These are phyloP conservation scores for Grigorovia jiainica DNA, from an alignment of 805 yeast species.

Conservation along the genomic window DNA sequence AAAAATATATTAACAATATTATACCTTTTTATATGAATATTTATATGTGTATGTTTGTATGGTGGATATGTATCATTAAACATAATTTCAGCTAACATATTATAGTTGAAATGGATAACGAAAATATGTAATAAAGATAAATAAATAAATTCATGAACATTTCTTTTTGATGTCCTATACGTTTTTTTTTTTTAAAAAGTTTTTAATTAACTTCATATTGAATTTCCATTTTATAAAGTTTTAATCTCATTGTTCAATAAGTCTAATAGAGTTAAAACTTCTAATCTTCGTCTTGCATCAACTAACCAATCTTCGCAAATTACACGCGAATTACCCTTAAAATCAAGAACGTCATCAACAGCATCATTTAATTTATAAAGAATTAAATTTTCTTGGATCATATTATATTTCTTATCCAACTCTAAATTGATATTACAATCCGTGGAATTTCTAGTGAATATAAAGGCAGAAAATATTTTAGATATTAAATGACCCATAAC, in stretches of 20 bases:
- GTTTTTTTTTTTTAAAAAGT: not conserved
- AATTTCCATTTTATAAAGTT: conserved; percentile 25
- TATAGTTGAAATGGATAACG: not conserved
- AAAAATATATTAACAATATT: not conserved
- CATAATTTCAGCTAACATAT: not conserved
- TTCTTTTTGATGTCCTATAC: too few relatives aligned
- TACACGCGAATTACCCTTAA: conserved; percentile 89
- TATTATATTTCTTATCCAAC: conserved; percentile 39
- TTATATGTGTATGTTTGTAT: not conserved
- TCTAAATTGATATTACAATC: conserved; percentile 45
- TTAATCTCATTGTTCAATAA: conserved; percentile 59
- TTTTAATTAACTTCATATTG: not conserved
- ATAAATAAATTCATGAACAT: too few relatives aligned
- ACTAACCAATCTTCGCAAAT: conserved; percentile 86
- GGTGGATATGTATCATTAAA: not conserved
- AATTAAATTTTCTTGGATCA: conserved; percentile 66
- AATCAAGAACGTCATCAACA: conserved; percentile 79
- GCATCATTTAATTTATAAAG: conserved; percentile 78
- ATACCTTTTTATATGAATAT: not conserved
- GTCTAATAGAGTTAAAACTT: conserved; percentile 70
- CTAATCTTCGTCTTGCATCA: conserved; percentile 83
- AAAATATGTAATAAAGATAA: too few relatives aligned
- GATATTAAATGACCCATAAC: conserved; percentile 86
- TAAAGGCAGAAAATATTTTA: conserved; percentile 59
- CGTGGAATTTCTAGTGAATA: conserved; percentile 53